These are phyloP conservation scores for Apiospora hydei DNA, from an alignment of 2,329 filamentous ascomycete species.

Conservation along the genomic window DNA sequence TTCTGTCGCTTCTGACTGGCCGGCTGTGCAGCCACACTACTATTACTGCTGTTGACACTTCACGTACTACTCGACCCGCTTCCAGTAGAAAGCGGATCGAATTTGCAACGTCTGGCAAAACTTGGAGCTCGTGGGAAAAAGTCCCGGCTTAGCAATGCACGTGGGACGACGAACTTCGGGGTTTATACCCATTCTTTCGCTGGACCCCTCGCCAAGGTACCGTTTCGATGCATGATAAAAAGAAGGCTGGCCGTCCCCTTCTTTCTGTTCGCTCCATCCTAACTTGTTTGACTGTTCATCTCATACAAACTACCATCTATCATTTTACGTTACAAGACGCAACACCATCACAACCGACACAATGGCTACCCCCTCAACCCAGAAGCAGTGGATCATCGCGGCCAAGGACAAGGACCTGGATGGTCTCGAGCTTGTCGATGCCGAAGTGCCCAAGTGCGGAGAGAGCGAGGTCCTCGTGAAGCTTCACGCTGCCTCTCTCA, in stretches of 20 bases:
- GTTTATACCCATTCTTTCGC: constrained; percentile 6
- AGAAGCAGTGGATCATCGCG: constrained; percentile 64
- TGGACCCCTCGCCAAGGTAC: neutral
- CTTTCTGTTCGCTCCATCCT: neutral
- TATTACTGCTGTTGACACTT: neutral
- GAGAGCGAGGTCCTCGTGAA: constrained; percentile 78
- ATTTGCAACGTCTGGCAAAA: constrained; percentile 6
- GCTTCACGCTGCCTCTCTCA: constrained; percentile 60
- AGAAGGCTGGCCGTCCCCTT: neutral
- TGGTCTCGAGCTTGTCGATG: constrained; percentile 61
- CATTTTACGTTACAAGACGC: neutral
- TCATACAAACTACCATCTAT: neutral
- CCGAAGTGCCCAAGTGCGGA: constrained; percentile 65
- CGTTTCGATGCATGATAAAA: neutral
- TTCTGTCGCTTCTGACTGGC: neutral
- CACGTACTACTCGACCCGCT: neutral
- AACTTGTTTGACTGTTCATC: neutral
- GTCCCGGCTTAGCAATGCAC: constrained; percentile 16
- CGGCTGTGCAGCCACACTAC: neutral
- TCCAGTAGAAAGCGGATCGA: constrained; percentile 10
- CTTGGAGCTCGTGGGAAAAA: neutral
- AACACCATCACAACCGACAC: constrained; percentile 7
- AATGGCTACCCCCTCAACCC: constrained; percentile 47
- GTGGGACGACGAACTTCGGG: constrained; percentile 6
- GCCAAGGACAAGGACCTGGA: constrained; percentile 64